Base-by-base conservation (phyloP, 495 filamentous ascomycete species). In the Talaromyces liani region DNA sequence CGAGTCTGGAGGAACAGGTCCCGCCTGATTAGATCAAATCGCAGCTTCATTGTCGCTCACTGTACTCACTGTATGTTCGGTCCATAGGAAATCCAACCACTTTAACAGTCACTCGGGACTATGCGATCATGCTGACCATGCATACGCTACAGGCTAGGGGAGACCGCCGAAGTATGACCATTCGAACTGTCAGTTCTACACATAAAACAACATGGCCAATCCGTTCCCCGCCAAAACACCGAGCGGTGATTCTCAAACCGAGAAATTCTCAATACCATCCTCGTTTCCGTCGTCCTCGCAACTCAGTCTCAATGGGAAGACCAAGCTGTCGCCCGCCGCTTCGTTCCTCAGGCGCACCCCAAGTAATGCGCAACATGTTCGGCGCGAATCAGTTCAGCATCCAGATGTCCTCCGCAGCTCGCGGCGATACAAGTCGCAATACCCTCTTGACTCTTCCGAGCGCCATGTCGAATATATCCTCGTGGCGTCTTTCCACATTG, bases 381-480 rank as follows among this genome's bases (percentile, higher is more conserved):
- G 71, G n/a, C 75, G 73, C 77, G 67, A 81, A 75, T 72, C 82
- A 61, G 64, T 78, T 59, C 63, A 80, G 65, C 65, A 82, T 59
- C 54, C 56, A 25, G 55, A 59, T 71, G 64, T 77, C 68, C 63
- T 71, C 72, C 67, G 72, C 72, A 72, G 76, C 79, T 69, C 77
- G 70, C 77, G 76, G 36, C 75, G 74, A 16, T 75, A 91, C 70
- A 91, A 87, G 66, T 93, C 92, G 49, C 92, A 97, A 71, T 97
- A 97, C 72, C 92, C 92, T 1, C 80, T 85, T 9, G 86, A 91
- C 62, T 86, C 81, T 14, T 65, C 83, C 34, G 92, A 96, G 74
- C 92, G 90, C 65, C 94, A 99, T 87, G 94, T 99, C 71, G 94
- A 98, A 72, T 99, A 97, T 71, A 97, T 99, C 62, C 81, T 99